Evolutionary conservation across 176 grass and related monocot genomes (phyloP), one percentile per base, ranked within the genome.

Genomic region (Calamus simplicifolius): DNA sequence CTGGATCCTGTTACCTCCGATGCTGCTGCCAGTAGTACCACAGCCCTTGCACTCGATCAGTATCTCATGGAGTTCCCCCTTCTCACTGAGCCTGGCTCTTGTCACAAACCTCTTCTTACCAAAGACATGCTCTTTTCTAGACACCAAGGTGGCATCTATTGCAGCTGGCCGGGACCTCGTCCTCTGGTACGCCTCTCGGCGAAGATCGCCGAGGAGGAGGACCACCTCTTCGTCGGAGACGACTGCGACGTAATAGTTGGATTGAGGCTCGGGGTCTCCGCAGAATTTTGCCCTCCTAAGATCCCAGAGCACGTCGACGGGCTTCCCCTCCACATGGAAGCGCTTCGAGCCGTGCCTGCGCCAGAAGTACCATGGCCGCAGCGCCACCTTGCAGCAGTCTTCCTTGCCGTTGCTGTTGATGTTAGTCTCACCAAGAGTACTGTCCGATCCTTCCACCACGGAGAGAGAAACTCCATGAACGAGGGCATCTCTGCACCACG

Each of bases 321-420:
- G 59, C 19, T 50, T 59, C 5, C 74, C 79, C 14, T 58, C 43
- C 56, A 95, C 65, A 16, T 86, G 65, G n/a, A 89, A 70, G 51
- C 70, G 73, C 18, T 78, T 75, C 2, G 81, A 83, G 0, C 85
- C 90, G 0, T 84, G 66, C 4, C 78, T 73, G 4, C 82, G 85
- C 85, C 90, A 95, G 73, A 89, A 95, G 38, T 89, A 73, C 90
- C 90, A 95, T 0, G 85, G 79, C 27, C 90, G 82, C 16, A 95
- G 68, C 54, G 86, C 82, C 4, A 95, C 76, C 30, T 76, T 73
- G 80, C 82, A 84, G 28, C 65, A 8, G 4, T 55, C 4, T 21
- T 72, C 70, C 5, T 54, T 67, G 18, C 60, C 12, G 49, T 60
- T 68, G 26, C 78, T 67, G 12, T 49, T 76, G 1, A 60, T 58